Evolutionary conservation across 129 eudicot genomes (phyloP), one percentile per base, ranked within the genome.

Genomic region (Helianthus tuberosus): DNA sequence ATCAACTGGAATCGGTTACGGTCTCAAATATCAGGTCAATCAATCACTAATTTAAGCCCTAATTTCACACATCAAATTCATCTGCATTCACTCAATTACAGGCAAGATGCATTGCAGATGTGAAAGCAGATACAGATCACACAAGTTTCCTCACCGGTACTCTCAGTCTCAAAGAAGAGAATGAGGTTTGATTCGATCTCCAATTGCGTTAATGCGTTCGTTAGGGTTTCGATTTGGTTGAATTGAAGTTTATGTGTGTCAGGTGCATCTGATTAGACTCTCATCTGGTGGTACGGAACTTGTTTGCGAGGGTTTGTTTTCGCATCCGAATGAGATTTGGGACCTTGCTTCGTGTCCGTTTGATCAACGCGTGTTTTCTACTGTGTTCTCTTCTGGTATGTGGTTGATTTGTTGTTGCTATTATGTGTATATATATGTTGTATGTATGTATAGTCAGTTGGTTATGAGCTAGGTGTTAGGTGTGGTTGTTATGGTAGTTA

Each of bases 41-140:
- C 64, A 27, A n/a, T 76, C 23, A 47, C 20, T 38, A 53, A 43
- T 55, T 17, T 29, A 66, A 71, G 73, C 64, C 80, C 77, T 71
- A 74, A 75, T 64, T 68, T 59, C 53, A 54, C 57, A 20, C 29
- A 54, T 69, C 32, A 51, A 29, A 17, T 44, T 5, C 75, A 59
- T 47, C 43, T 50, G 69, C 81, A 65, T 47, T 69, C 54, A 53
- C 59, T 75, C 43, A 5, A 8, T 47, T n/a, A 17, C 78, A 94
- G 99, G 97, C 99, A 8, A 84, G 99, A 84, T 89, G 99, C 86
- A 95, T 95, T 72, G 84, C 96, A 14, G 97, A 91, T 76, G 99
- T 91, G 9, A 95, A 91, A 80, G 97, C 99, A 3, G 97, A 95
- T 75, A 89, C 97, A 23, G 99, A 95, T 91, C 99, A 95, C 83